A percentile compares a stretch with the other conserved stretches of the same genome.
Conservation (phyloP, 495 filamentous ascomycete genomes). For the Beverwykella pulmonaria region DNA sequence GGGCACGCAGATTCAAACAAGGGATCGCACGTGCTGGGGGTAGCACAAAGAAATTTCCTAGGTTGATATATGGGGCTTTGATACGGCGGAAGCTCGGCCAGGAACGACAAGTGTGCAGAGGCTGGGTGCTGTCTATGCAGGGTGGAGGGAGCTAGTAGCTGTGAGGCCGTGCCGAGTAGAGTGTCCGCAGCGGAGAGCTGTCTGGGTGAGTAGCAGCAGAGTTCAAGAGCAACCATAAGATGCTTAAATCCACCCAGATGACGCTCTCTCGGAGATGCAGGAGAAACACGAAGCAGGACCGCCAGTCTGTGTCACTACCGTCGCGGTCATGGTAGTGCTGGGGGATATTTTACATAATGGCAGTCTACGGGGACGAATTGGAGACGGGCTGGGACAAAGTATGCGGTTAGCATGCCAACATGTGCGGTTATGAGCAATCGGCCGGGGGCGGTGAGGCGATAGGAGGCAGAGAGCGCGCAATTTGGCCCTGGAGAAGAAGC, state of each 20-base stretch:
- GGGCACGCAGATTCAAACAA: constrained; percentile 3
- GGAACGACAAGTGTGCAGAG: constrained; percentile 4
- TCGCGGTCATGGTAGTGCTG: constrained; percentile 14
- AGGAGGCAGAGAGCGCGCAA: neutral
- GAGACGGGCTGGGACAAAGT: constrained; percentile 12
- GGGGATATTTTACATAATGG: constrained; percentile 34
- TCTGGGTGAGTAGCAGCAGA: constrained; percentile 9
- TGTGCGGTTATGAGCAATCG: neutral
- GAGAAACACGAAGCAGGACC: constrained; percentile 25
- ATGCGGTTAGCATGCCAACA: constrained; percentile 29
- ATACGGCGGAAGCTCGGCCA: neutral
- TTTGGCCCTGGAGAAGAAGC: neutral
- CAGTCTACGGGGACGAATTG: constrained; percentile 20
- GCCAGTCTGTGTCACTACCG: constrained; percentile 24
- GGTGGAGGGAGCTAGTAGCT: constrained; percentile 23
- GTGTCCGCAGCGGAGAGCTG: neutral
- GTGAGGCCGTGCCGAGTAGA: constrained; percentile 9
- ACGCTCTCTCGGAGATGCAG: constrained; percentile 30
- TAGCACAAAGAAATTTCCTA: constrained; percentile 27
- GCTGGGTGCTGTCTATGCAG: constrained; percentile 21
- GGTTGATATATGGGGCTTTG: neutral
- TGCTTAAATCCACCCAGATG: neutral
- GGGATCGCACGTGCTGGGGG: constrained; percentile 24
- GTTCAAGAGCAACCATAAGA: constrained; percentile 7
- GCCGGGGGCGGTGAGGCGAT: constrained; percentile 12